Evolutionary conservation across 2,329 filamentous ascomycete genomes (phyloP).

Genomic region (Apiospora aurea): DNA sequence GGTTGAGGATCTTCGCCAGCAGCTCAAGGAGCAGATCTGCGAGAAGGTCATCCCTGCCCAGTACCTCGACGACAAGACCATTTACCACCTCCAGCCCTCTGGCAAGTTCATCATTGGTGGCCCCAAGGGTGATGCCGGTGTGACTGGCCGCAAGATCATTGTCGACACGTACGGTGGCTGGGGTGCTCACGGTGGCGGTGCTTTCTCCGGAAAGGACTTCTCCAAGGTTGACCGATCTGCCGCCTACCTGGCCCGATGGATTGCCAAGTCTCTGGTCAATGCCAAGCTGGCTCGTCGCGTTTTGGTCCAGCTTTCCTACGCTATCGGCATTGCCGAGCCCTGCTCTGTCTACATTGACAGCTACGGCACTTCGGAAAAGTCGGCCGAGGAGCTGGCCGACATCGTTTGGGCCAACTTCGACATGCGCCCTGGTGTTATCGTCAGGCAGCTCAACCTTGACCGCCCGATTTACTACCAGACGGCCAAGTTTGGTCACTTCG

Average conservation of each 20-base stretch:
- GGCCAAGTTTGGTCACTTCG: constrained; percentile 99
- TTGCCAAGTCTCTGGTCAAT: constrained; percentile 95
- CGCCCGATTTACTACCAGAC: constrained; percentile 98
- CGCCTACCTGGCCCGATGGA: constrained; percentile 97
- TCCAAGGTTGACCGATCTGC: constrained; percentile 99
- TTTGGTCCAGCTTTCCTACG: constrained; percentile 98
- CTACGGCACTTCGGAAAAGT: constrained; percentile 92
- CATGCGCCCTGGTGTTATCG: constrained; percentile 96
- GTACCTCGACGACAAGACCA: constrained; percentile 89
- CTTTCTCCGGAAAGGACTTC: constrained; percentile 99
- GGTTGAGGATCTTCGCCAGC: constrained; percentile 90
- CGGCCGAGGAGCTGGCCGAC: constrained; percentile 89
- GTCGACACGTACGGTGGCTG: constrained; percentile 99
- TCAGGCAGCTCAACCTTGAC: constrained; percentile 93
- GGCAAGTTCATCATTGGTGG: constrained; percentile 99
- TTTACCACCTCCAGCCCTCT: constrained; percentile 99
- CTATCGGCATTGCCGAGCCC: constrained; percentile 97
- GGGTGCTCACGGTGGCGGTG: constrained; percentile 99
- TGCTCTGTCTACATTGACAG: constrained; percentile 97
- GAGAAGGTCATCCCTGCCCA: constrained; percentile 91
- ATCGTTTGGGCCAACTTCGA: constrained; percentile 98
- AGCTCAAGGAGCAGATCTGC: constrained; percentile 97
- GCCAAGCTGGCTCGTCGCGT: constrained; percentile 89
- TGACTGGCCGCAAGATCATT: constrained; percentile 99
- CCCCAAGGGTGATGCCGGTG: constrained; percentile 97